A percentile compares a stretch with the other conserved stretches of the same genome.
Evolutionary conservation across 768 basidiomycete genomes (phyloP).

Genomic region (Termitomyces eurrhizus): DNA sequence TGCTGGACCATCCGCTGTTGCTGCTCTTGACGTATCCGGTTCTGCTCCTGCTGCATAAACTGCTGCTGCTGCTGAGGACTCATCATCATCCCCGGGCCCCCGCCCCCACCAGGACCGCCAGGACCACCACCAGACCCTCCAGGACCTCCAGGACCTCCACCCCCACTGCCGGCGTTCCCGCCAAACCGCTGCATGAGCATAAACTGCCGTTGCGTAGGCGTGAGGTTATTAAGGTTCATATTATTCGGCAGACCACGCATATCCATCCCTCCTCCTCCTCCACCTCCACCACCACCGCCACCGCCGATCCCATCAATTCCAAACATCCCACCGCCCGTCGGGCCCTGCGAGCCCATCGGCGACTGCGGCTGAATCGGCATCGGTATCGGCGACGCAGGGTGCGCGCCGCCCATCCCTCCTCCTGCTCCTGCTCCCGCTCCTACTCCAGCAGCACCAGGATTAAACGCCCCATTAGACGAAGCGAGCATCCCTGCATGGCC

Average conservation of each 20-base stretch:
- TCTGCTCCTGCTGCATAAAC: conserved; percentile 18
- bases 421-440: no score
- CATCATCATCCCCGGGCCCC: conserved; percentile 17
- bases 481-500: not conserved
- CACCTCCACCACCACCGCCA: not conserved
- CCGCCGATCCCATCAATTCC: conserved; percentile 23
- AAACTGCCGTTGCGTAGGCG: conserved; percentile 43
- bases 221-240: conserved; percentile 25
- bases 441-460: not conserved
- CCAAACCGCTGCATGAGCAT: conserved; percentile 30
- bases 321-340: conserved; percentile 16
- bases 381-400: conserved; percentile 12
- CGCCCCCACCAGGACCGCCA: not conserved
- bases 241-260: conserved; percentile 19
- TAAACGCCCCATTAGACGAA: not conserved
- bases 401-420: not conserved
- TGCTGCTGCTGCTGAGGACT: conserved; percentile 30
- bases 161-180: not conserved
- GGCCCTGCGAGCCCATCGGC: conserved; percentile 11
- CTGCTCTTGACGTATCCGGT: conserved; percentile 16
- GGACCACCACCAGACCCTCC: conserved; percentile 8
- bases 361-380: conserved; percentile 18
- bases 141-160: not conserved
- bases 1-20: conserved; percentile 16
- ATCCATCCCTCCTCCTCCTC: conserved; percentile 18